phyloP scores from a whole-genome alignment of 306 rosid species.

The Citrullus amarus region DNA sequence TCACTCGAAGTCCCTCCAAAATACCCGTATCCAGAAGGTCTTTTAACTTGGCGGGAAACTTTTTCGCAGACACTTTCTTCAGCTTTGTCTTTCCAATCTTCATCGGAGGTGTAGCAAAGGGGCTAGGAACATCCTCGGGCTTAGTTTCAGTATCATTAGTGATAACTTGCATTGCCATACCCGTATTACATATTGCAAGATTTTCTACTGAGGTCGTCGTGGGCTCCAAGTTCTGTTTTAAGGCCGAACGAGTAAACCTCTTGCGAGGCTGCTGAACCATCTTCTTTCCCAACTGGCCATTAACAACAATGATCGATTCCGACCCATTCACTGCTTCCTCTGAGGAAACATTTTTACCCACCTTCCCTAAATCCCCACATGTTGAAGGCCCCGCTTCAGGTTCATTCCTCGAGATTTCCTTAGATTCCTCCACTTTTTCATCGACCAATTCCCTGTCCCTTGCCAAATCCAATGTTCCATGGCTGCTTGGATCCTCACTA shows the following conservation, averaged over 20 bases:
- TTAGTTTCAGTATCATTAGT: constrained; percentile 4
- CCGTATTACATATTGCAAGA: not conserved
- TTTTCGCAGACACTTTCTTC: constrained; percentile 21
- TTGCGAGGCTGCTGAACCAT: constrained; percentile 22
- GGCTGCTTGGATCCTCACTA: constrained; percentile 15
- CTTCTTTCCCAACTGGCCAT: not conserved
- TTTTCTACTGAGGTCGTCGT: constrained; percentile 4
- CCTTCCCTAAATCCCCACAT: not conserved
- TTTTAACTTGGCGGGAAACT: constrained; percentile 54
- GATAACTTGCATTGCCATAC: constrained; percentile 3
- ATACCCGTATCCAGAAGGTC: constrained; percentile 76
- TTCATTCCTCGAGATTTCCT: not conserved
- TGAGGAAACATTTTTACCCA: not conserved
- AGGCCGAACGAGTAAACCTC: constrained; percentile 54
- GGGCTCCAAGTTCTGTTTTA: constrained; percentile 30
- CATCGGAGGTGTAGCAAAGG: constrained; percentile 1
- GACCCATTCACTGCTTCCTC: not conserved
- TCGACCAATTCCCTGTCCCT: constrained; percentile 15
- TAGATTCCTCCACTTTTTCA: not conserved
- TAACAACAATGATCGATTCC: not conserved
- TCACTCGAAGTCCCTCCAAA: constrained; percentile 67
- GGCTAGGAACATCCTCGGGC: not conserved
- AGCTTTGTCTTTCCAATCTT: constrained; percentile 11
- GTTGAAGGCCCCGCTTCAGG: not conserved
- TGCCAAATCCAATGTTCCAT: not conserved